Percentiles rank a stretch among this genome's conserved stretches.
These are phyloP conservation scores for Neophaeococcomyces mojaviensis DNA, from an alignment of 2,329 filamentous ascomycete species.

Conservation along the genomic window DNA sequence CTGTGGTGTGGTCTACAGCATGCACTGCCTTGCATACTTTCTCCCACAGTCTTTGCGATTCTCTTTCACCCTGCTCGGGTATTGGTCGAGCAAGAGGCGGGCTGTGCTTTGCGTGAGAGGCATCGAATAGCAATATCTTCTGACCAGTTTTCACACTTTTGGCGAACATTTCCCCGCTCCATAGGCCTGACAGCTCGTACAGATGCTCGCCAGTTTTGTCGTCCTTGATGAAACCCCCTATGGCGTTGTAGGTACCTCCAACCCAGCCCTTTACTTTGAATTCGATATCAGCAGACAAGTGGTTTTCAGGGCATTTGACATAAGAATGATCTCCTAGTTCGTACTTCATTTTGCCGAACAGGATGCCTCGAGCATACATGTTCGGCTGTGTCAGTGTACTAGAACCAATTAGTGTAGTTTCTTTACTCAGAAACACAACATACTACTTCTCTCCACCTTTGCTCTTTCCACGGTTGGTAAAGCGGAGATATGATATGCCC, in stretches of 20 bases:
- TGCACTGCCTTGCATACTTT: slow-evolving; percentile 75
- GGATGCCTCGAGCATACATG: slow-evolving; percentile 95
- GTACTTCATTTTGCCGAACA: slow-evolving; percentile 99
- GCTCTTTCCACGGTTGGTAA: slow-evolving; percentile 68
- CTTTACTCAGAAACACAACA: slow-evolving; percentile 29
- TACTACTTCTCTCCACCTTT: slow-evolving; percentile 78
- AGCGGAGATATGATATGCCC: slow-evolving; percentile 76
- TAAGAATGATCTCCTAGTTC: slow-evolving; percentile 70
- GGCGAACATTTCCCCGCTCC: slow-evolving; percentile 92
- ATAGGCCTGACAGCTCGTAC: slow-evolving; percentile 86
- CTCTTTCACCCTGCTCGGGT: slow-evolving; percentile 78
- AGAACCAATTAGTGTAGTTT: slow-evolving; percentile 5
- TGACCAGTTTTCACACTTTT: slow-evolving; percentile 85
- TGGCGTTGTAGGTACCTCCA: slow-evolving; percentile 90
- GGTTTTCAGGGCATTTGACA: slow-evolving; percentile 80
- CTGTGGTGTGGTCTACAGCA: slow-evolving; percentile 75
- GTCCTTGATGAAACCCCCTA: slow-evolving; percentile 83
- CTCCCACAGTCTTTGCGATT: slow-evolving; percentile 83
- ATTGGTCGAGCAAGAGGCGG: slow-evolving; percentile 67
- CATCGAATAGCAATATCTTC: slow-evolving; percentile 85
- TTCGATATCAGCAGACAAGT: slow-evolving; percentile 82
- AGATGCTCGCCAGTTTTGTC: slow-evolving; percentile 77
- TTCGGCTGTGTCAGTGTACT: slow-evolving; percentile 94
- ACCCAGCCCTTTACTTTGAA: slow-evolving; percentile 99
- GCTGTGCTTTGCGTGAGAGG: slow-evolving; percentile 66